Base-by-base conservation (phyloP, 169 alveolate species). In the Plasmodium vivax region DNA sequence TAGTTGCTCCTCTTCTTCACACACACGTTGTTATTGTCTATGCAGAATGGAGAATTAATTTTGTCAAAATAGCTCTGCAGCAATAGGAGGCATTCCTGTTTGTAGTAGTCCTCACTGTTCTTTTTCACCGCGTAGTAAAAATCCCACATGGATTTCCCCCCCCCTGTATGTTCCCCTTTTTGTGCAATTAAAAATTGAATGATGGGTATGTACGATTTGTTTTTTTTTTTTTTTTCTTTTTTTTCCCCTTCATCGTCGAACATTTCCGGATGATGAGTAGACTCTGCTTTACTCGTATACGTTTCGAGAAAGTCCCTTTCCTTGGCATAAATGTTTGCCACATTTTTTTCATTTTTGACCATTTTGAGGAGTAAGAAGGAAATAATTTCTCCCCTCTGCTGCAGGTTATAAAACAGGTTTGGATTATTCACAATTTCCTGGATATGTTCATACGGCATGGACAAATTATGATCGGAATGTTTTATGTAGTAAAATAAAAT, bases 301-400 rank as follows among this genome's bases (percentile, higher is more conserved):
- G n/a, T 34, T 56, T 87, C 47, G 19, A 75, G 54, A 56, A 87
- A 14, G 0, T 77, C 47, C 16, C 56, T 54, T 58, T 88, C 94
- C 16, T 54, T 77, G 45, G 43, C 68, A 80, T 38, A 80, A 14
- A 88, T 43, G 62, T 88, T 79, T 14, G 62, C 43, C 14, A 79
- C 72, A 38, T 51, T 38, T 56, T 79, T 80, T 56, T 88, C 91
- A 58, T 88, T 88, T 45, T 58, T 80, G 1, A 74, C 72, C 79
- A 88, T 80, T 41, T 79, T 19, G 30, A 88, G 47, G 2, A 88
- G 27, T 23, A 88, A 71, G 34, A 80, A 88, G 47, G 94, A 54
- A 30, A 88, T 88, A 58, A 88, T 88, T 72, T 88, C 94, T 8
- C 68, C 84, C 56, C 90, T 77, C 27, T 80, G 73, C 1, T 88